Base-by-base conservation (phyloP, 2,329 filamentous ascomycete species). In the Penicillium sp. region DNA sequence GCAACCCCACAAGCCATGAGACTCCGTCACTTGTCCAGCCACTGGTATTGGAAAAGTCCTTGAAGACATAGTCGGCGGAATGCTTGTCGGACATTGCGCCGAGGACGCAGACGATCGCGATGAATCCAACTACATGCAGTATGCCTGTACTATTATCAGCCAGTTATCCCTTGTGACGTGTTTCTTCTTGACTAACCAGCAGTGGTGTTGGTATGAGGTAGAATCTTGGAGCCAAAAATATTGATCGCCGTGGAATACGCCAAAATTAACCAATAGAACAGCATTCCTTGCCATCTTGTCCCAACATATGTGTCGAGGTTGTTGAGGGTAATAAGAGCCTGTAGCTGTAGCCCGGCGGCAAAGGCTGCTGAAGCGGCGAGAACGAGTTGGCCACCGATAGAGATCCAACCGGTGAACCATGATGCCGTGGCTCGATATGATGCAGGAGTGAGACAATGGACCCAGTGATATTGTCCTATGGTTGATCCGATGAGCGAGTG, bases 351-450 rank as follows among this genome's bases (percentile, higher is more conserved):
- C 0, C 77, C 79, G 1, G 74, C 76, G 0, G 78, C 75, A 48
- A 81, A 81, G 0, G 79, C 79, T 19, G 78, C 78, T 0, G 80
- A 80, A 0, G 78, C 77, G n/a, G 78, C 77, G 2, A 81, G 60
- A 1, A 81, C 73, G 3, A 78, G 71, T 46, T 80, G 78, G 0
- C 79, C 80, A 14, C 78, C 79, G 25, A 81, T 72, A 1, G 75
- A 78, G 33, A 81, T 77, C 77, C 78, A 80, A 60, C 75, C 75
- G 1, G 74, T 77, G 48, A 76, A 72, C 74, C 75, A 80, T 1
- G 76, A 73, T 2, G 75, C 72, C 3, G 72, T 63, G 4, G 72
- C 68, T 53, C 69, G 71, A 13, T 72, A 71, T 1, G 68, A 70
- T 3, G 59, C 48, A 8, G 76, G 72, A 8, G 71, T 67, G 27